Evolutionary conservation across 2,329 filamentous ascomycete species (phyloP).

Genomic region (Lasiodiplodia sp.): DNA sequence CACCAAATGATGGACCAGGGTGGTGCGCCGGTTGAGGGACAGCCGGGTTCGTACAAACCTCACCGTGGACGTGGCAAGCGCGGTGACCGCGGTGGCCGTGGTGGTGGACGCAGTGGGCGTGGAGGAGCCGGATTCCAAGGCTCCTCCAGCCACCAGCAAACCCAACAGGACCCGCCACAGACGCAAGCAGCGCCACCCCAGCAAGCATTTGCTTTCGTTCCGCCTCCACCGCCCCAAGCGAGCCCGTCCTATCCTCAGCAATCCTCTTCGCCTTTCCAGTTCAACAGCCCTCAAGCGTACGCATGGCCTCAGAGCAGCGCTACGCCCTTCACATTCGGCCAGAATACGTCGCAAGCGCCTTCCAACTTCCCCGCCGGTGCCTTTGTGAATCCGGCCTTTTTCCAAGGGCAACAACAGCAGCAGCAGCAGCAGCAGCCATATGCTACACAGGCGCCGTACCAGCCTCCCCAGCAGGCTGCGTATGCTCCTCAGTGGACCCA

Average conservation of each 20-base stretch:
- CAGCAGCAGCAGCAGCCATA: constrained; percentile 25
- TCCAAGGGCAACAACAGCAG: constrained; percentile 36
- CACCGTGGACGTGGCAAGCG: constrained; percentile 36
- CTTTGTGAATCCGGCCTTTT: constrained; percentile 45
- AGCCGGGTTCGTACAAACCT: constrained; percentile 41
- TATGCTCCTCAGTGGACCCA: constrained; percentile 14
- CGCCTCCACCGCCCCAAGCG: constrained; percentile 7
- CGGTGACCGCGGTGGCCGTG: constrained; percentile 39
- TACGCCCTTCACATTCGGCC: constrained; percentile 12
- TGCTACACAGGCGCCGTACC: constrained; percentile 6
- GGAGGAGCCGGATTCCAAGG: constrained; percentile 34
- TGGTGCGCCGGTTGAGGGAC: constrained; percentile 46
- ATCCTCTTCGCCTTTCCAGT: constrained; percentile 22
- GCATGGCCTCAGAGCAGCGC: constrained; percentile 27
- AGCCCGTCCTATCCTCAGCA: background rate
- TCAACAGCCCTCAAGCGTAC: constrained; percentile 28
- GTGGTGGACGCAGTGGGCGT: constrained; percentile 38
- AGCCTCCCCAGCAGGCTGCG: constrained; percentile 17
- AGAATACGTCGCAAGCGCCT: constrained; percentile 30
- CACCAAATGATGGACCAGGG: constrained; percentile 50
- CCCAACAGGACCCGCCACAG: constrained; percentile 5
- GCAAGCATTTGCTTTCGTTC: constrained; percentile 5
- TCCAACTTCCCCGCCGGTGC: constrained; percentile 36
- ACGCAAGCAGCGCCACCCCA: constrained; percentile 13
- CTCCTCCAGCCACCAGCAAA: constrained; percentile 4